Evolutionary conservation across 2,329 filamentous ascomycete species (phyloP).

Genomic region (Fusarium sp.): DNA sequence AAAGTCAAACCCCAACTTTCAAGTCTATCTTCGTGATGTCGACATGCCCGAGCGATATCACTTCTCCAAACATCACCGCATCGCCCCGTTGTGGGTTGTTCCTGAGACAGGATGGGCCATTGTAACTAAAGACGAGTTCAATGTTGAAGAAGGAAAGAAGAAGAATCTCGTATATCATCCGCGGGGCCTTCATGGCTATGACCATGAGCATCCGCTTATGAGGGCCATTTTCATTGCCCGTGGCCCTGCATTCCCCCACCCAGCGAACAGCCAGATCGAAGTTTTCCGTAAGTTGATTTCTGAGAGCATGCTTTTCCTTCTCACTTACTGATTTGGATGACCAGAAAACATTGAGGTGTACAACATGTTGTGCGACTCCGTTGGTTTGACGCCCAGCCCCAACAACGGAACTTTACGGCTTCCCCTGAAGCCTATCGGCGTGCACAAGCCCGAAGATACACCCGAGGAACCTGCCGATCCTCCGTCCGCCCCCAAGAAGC

Average conservation of each 20-base stretch:
- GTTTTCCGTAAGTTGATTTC: slow-evolving; percentile 78
- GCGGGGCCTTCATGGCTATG: slow-evolving; percentile 90
- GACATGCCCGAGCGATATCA: slow-evolving; percentile 95
- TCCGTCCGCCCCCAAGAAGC: slow-evolving; percentile 19
- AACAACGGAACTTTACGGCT: slow-evolving; percentile 90
- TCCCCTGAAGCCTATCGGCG: slow-evolving; percentile 70
- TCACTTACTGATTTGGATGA: slow-evolving; percentile 54
- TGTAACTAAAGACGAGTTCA: slow-evolving; percentile 80
- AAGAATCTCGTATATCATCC: slow-evolving; percentile 78
- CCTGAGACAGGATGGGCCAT: slow-evolving; percentile 94
- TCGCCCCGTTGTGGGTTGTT: slow-evolving; percentile 94
- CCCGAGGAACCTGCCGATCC: slow-evolving; percentile 65
- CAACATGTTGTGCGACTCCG: slow-evolving; percentile 90
- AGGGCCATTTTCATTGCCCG: slow-evolving; percentile 92
- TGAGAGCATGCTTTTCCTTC: not conserved
- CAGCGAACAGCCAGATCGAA: slow-evolving; percentile 80
- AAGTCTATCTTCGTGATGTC: slow-evolving; percentile 85
- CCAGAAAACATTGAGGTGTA: slow-evolving; percentile 97
- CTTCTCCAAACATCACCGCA: slow-evolving; percentile 86
- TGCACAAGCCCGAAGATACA: slow-evolving; percentile 63
- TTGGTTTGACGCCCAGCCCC: slow-evolving; percentile 75
- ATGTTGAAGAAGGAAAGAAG: slow-evolving; percentile 71
- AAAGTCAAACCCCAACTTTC: slow-evolving; percentile 73
- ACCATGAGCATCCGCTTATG: slow-evolving; percentile 95
- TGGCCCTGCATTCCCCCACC: slow-evolving; percentile 90